These are phyloP conservation scores for Globisporangium alternatum DNA, from an alignment of 352 stramenopile genomes.

Conservation along the genomic window DNA sequence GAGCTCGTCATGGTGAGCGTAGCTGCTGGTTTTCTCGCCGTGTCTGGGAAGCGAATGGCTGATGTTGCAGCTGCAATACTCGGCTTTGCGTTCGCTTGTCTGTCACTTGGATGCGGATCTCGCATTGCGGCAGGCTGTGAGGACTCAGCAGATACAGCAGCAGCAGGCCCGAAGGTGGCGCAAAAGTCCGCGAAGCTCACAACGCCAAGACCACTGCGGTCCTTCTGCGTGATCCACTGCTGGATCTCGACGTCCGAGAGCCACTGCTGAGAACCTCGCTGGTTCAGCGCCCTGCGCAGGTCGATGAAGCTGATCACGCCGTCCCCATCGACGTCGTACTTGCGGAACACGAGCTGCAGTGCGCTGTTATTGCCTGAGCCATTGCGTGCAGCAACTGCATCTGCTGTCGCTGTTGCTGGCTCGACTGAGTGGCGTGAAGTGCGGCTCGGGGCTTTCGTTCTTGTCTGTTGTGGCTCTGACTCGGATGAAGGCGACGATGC, in stretches of 20 bases:
- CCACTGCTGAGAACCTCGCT: slow-evolving; percentile 7
- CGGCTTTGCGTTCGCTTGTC: neutral
- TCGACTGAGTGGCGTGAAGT: neutral
- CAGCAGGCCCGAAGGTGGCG: slow-evolving; percentile 21
- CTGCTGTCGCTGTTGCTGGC: neutral
- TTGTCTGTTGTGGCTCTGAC: neutral
- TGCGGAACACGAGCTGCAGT: slow-evolving; percentile 36
- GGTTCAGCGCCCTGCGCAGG: slow-evolving; percentile 34
- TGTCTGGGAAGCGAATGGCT: neutral
- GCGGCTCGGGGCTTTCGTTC: neutral
- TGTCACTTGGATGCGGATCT: neutral
- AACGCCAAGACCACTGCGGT: slow-evolving; percentile 34
- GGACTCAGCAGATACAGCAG: neutral
- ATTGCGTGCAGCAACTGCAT: neutral
- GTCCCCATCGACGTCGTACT: slow-evolving; percentile 53
- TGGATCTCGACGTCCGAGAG: slow-evolving; percentile 46
- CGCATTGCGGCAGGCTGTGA: neutral
- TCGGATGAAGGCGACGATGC: neutral
- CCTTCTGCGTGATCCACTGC: slow-evolving; percentile 51
- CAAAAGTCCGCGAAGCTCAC: slow-evolving; percentile 47
- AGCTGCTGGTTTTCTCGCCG: neutral
- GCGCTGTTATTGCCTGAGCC: slow-evolving; percentile 1
- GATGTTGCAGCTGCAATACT: neutral
- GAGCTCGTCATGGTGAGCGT: neutral
- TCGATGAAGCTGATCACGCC: slow-evolving; percentile 48